Evolutionary conservation across 306 rosid genomes (phyloP).

Genomic region (Hippophae gyantsensis): DNA sequence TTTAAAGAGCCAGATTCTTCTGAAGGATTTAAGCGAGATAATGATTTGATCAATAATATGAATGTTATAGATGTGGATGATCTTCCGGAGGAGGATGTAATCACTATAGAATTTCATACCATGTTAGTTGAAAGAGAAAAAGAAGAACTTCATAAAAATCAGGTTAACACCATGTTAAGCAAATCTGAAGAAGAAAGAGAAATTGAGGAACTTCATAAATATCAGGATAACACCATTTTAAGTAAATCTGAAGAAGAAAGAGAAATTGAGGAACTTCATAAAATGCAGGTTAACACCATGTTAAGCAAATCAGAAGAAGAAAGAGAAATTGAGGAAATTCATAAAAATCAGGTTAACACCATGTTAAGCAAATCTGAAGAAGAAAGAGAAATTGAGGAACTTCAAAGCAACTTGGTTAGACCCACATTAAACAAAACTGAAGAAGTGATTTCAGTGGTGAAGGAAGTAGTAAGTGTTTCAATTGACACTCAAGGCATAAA

Average conservation of each 20-base stretch:
- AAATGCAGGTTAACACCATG: no score
- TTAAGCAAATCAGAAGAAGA: background rate
- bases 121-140: slow-evolving; percentile 29
- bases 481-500: slow-evolving; percentile 31
- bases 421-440: slow-evolving; percentile 28
- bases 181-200: no score
- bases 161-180: no score
- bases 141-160: slow-evolving; percentile 22
- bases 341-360: slow-evolving; percentile 23
- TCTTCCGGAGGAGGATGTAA: slow-evolving; percentile 31
- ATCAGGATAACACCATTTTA: no score
- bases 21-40: slow-evolving; percentile 23
- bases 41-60: slow-evolving; percentile 23
- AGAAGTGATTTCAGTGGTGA: slow-evolving; percentile 22
- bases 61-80: slow-evolving; percentile 17
- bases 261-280: no score
- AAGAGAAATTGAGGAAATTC: no score
- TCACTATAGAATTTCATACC: slow-evolving; percentile 24
- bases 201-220: no score
- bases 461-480: slow-evolving; percentile 26
- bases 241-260: no score
- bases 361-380: slow-evolving; percentile 30
- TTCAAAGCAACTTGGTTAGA: slow-evolving; percentile 19
- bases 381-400: slow-evolving; percentile 29
- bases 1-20: slow-evolving; percentile 20